Percentiles rank a stretch among this genome's conserved stretches.
phyloP scores from a whole-genome alignment of 73 alveolate genomes.

The Paramecium octaurelia region DNA sequence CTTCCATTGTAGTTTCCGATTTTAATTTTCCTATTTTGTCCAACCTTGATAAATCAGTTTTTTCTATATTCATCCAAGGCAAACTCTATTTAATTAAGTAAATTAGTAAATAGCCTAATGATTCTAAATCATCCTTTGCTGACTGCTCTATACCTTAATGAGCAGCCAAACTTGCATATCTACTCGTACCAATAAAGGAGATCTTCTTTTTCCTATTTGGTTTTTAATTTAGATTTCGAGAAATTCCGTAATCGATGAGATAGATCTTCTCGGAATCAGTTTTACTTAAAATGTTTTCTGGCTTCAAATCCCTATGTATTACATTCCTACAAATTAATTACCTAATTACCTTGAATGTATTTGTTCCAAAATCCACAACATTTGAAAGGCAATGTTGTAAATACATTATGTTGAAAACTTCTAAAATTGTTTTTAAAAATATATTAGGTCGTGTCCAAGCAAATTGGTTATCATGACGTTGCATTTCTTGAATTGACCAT shows the following conservation, averaged over 20 bases:
- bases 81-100: conserved; percentile 62
- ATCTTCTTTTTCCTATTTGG: background rate
- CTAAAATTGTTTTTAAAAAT: background rate
- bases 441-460: conserved; percentile 67
- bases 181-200: conserved; percentile 71
- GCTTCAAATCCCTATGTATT: conserved; percentile 43
- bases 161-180: conserved; percentile 71
- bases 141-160: conserved; percentile 70
- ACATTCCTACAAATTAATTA: background rate
- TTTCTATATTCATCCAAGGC: conserved; percentile 71
- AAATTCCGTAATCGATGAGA: conserved; percentile 25
- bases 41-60: background rate
- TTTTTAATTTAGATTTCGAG: conserved; percentile 38
- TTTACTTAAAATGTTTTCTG: conserved; percentile 24
- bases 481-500: conserved; percentile 60
- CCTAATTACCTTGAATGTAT: background rate
- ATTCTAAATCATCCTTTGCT: conserved; percentile 74
- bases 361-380: background rate
- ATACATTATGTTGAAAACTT: background rate
- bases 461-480: conserved; percentile 81
- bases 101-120: conserved; percentile 70
- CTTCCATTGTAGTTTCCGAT: background rate
- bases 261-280: background rate
- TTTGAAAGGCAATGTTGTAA: background rate
- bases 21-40: conserved; percentile 40